phyloP scores from a whole-genome alignment of 352 stramenopile genomes.

The Globisporangium abappressorium region DNA sequence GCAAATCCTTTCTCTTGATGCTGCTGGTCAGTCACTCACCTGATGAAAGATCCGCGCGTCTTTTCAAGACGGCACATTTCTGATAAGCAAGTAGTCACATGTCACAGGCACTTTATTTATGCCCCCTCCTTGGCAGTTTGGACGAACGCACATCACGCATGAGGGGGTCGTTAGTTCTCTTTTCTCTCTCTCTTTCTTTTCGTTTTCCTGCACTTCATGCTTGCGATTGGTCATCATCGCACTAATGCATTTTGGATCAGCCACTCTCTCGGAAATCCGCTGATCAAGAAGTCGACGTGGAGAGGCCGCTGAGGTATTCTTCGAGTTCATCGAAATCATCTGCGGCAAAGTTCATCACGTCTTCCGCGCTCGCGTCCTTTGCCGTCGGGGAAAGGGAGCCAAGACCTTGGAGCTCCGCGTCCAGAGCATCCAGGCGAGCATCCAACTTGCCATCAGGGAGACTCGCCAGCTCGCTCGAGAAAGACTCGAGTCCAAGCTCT shows the following conservation, averaged over 20 bases:
- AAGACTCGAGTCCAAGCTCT: slow-evolving; percentile 68
- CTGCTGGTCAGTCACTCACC: background rate
- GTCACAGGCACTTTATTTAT: slow-evolving; percentile 15
- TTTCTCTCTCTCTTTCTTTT: background rate
- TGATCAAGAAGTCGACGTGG: slow-evolving; percentile 33
- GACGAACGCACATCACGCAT: background rate
- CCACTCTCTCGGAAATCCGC: background rate
- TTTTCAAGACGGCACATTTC: background rate
- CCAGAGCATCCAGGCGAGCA: slow-evolving; percentile 63
- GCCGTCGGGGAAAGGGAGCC: slow-evolving; percentile 39
- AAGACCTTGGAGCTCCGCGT: slow-evolving; percentile 72
- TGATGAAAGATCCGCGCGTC: slow-evolving; percentile 1
- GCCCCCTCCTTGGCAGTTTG: background rate
- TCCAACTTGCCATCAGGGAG: slow-evolving; percentile 54
- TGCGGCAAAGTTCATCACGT: slow-evolving; percentile 83
- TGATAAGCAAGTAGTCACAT: slow-evolving; percentile 9
- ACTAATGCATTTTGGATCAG: background rate
- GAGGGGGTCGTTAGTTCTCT: slow-evolving; percentile 2
- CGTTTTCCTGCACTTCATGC: background rate
- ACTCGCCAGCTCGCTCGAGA: slow-evolving; percentile 44
- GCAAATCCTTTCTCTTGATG: background rate
- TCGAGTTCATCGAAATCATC: slow-evolving; percentile 89
- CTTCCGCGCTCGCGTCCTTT: slow-evolving; percentile 40
- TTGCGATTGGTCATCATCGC: background rate
- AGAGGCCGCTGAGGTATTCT: slow-evolving; percentile 82